Base-by-base conservation (phyloP, 164 flowering plant species). In the Buxus sempervirens region DNA sequence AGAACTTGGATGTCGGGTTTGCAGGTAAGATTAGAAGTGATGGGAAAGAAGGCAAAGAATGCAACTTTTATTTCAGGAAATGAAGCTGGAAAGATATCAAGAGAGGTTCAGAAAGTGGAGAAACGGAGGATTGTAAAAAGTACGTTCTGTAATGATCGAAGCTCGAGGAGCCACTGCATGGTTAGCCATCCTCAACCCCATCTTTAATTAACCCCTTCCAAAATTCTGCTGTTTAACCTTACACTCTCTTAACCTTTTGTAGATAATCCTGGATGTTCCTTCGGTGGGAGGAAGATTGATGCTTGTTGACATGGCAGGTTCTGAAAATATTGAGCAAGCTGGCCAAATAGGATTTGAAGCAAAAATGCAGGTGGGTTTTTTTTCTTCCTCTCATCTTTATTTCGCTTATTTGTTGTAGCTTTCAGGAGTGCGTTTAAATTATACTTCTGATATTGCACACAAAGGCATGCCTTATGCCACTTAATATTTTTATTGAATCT, bases 291-390 rank as follows among this genome's bases (percentile, higher is more conserved):
- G 99, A 67, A 75, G 93, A 48, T 77, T 95, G 60, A 90, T 95
- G 98, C 98, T 95, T 59, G 99, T 95, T 7, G 99, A 95, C 78
- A 95, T 95, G 99, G 99, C 99, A 0, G 99, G 99, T 36, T 92
- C 99, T 32, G 99, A 95, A 72, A 95, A 95, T 65, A 95, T 95
- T 54, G 99, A 95, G 54, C 99, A 92, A 77, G 99, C 99, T 53
- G 99, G 99, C 66, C 98, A 92, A 80, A 73, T 53, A 75, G 98
- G 98, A 24, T 82, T 92, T 56, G 99, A 95, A 72, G 99, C 99
- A 57, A 95, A 92, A 82, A 81, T 92, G 95, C 99, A 95, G 97
- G 99, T 91, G 76, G 18, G 27, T 6, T 58, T 68, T 62, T 8
- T 64, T 63, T 51, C n/a, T n/a, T 42, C 23, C 21, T n/a, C 25